phyloP scores from a whole-genome alignment of 2,329 filamentous ascomycete species.

The Sporothrix dimorphospora region DNA sequence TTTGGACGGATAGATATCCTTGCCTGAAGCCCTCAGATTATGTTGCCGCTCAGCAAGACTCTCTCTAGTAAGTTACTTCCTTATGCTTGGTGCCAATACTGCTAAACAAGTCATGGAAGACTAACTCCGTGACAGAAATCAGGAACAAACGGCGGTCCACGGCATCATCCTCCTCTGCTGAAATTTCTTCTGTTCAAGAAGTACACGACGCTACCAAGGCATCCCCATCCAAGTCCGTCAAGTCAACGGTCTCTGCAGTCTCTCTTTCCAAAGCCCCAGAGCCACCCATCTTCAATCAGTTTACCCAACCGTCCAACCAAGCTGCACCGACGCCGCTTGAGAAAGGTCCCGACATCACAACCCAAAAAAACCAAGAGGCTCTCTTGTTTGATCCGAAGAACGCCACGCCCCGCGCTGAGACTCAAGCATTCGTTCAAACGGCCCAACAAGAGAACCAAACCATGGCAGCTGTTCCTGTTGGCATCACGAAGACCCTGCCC shows the following conservation, averaged over 20 bases:
- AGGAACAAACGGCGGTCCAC: conserved; percentile 27
- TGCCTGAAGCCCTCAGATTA: conserved; percentile 6
- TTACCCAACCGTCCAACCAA: neutral
- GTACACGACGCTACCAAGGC: neutral
- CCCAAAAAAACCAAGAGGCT: neutral
- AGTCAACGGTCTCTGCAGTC: conserved; percentile 7
- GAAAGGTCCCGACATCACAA: neutral
- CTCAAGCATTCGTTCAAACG: neutral
- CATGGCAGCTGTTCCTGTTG: neutral
- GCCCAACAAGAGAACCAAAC: neutral
- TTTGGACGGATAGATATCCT: neutral
- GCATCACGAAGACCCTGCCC: neutral
- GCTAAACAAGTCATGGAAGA: neutral
- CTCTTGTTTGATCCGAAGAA: neutral
- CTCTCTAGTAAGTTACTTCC: conserved; percentile 23
- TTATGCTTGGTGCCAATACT: too few species aligned
- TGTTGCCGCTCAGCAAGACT: conserved; percentile 30
- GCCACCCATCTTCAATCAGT: neutral
- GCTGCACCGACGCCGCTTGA: neutral
- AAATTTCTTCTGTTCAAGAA: neutral
- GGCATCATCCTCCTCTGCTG: conserved; percentile 48
- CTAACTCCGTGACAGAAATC: conserved; percentile 19
- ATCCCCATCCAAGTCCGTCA: conserved; percentile 18
- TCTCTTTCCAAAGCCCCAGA: neutral
- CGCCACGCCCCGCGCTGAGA: neutral